Evolutionary conservation across 768 basidiomycete genomes (phyloP).

Genomic region (Boletus pseudopeckii): DNA sequence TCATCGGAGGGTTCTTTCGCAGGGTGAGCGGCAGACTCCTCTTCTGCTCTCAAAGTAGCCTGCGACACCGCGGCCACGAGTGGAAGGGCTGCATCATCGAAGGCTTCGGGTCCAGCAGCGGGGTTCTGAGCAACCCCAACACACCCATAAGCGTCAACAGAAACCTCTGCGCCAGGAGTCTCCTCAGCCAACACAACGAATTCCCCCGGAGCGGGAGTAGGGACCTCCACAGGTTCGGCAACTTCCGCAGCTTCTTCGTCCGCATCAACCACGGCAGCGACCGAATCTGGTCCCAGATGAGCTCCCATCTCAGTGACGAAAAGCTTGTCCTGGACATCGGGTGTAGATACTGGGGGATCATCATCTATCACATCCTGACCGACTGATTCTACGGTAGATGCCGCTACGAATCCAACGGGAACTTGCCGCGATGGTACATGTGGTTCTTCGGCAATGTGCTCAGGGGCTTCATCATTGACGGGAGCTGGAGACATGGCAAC

Average conservation of each 20-base stretch:
- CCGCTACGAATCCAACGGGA: slow-evolving; percentile 3
- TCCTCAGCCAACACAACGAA: slow-evolving; percentile 12
- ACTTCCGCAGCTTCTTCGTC: slow-evolving; percentile 10
- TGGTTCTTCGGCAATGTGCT: slow-evolving; percentile 1
- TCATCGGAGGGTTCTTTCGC: too few relatives aligned
- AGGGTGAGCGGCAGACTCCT: not conserved
- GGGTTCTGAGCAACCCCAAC: not conserved
- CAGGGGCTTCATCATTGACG: not conserved
- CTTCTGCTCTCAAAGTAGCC: not conserved
- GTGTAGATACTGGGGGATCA: not conserved
- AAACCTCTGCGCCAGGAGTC: slow-evolving; percentile 11
- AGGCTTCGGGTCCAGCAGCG: not conserved
- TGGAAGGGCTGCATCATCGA: not conserved
- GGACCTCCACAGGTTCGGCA: slow-evolving; percentile 10
- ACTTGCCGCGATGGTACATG: slow-evolving; percentile 1
- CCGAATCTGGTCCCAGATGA: slow-evolving; percentile 5
- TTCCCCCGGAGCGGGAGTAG: slow-evolving; percentile 15
- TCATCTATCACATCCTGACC: slow-evolving; percentile 1
- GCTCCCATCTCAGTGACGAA: slow-evolving; percentile 11
- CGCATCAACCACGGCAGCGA: not conserved
- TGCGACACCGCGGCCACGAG: slow-evolving; percentile 1
- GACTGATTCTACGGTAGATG: slow-evolving; percentile 7
- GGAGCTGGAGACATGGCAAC: slow-evolving; percentile 1
- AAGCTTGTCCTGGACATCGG: not conserved
- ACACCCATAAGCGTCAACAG: not conserved